Base-by-base conservation (phyloP, 306 rosid species). In the Ziziphus jujuba region DNA sequence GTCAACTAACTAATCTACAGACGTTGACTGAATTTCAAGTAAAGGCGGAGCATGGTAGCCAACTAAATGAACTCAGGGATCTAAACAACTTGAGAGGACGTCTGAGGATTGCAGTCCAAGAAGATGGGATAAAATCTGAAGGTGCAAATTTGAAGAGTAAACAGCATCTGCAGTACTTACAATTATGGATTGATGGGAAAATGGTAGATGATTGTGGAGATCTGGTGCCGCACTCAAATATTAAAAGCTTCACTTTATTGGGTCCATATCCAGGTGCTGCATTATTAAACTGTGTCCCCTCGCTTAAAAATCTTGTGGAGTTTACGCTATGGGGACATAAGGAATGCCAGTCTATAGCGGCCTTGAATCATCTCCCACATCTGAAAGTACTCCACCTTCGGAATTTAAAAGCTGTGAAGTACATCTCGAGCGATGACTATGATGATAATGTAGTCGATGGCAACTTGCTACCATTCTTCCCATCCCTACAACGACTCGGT, bases 221-320 rank as follows among this genome's bases (percentile, higher is more conserved):
- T 28, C 57, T 79, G n/a, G 61, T 14, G 22, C 22, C 4, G 4
- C 22, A 25, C 45, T 45, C 44, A 7, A 59, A 35, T 33, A 33
- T 61, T 5, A 23, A 59, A 71, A 36, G 13, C 10, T 52, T 61
- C 14, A 14, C 17, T 1, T 52, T 74, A 17, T 9, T 6, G 14
- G 66, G 55, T 21, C n/a, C n/a, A n/a, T 79, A 56, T 70, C 5
- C 56, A 3, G 82, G 82, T 31, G 21, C 45, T 22, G 58, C 28
- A 35, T 71, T 71, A 9, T 38, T 61, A 17, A 35, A 5, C 34
- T 71, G 61, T 68, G 19, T 71, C 14, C 20, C 75, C 7, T 60
- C 54, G 5, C 53, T 34, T 0, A 0, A 14, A 48, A 71, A 23
- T 23, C 61, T 71, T 17, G 69, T 61, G 17, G 0, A n/a, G 0